phyloP scores from a whole-genome alignment of 768 basidiomycete species.

The Holtermanniella nyarrowii region DNA sequence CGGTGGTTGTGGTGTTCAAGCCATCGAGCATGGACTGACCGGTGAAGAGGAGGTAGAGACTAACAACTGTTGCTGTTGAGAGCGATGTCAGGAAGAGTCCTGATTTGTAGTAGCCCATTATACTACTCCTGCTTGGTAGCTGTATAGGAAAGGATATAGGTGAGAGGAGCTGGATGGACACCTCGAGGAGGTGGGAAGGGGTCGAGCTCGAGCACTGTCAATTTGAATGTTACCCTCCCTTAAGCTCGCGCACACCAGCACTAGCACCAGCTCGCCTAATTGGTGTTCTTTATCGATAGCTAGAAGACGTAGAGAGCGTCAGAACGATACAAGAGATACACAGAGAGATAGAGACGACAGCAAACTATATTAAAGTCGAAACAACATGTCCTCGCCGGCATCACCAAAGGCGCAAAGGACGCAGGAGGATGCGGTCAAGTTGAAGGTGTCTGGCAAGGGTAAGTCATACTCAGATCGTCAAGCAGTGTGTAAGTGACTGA shows the following conservation, averaged over 20 bases:
- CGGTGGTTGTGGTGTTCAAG: too few relatives aligned
- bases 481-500: background rate
- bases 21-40: conserved; percentile 49
- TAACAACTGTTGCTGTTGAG: conserved; percentile 48
- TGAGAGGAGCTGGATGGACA: background rate
- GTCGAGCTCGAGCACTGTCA: too few relatives aligned
- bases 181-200: background rate
- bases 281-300: too few relatives aligned
- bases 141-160: background rate
- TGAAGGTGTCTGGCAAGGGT: background rate
- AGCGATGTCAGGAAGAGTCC: conserved; percentile 19
- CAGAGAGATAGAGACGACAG: background rate
- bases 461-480: background rate
- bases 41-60: conserved; percentile 80
- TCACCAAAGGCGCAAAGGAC: background rate
- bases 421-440: background rate
- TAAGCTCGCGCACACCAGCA: too few relatives aligned
- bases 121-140: too few relatives aligned
- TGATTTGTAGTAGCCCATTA: conserved; percentile 37
- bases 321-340: too few relatives aligned
- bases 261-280: too few relatives aligned
- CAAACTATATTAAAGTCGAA: conserved; percentile 3
- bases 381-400: conserved; percentile 3
- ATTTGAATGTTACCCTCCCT: too few relatives aligned
- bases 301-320: too few relatives aligned